Conservation (phyloP, 2,329 filamentous ascomycete species). For the Chaetomiaceae sp. region DNA sequence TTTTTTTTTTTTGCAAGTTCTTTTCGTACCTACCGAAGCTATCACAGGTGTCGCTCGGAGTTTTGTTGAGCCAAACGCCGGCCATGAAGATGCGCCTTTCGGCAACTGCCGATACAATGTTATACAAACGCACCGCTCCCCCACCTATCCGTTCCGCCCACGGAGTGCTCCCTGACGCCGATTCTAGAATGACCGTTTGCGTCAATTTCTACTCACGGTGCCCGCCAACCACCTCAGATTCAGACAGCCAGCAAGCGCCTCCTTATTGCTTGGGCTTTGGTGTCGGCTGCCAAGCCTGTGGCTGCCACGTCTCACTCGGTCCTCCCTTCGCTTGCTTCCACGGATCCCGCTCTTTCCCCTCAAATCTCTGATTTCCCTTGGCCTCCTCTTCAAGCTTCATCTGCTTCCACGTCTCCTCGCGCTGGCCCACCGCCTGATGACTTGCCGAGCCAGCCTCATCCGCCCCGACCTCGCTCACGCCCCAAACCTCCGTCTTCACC, state of each 20-base stretch:
- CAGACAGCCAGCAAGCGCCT: background rate
- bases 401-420: constrained; percentile 16
- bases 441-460: background rate
- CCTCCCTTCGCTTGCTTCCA: constrained; percentile 51
- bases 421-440: constrained; percentile 12
- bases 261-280: constrained; percentile 26
- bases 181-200: too few relatives aligned
- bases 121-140: too few relatives aligned
- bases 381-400: constrained; percentile 18
- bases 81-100: too few relatives aligned
- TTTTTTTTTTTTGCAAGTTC: too few relatives aligned
- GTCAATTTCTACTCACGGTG: too few relatives aligned
- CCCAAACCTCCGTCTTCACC: background rate
- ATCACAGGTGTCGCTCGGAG: too few relatives aligned
- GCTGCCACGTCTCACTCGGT: constrained; percentile 62
- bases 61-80: too few relatives aligned
- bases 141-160: too few relatives aligned
- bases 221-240: too few relatives aligned
- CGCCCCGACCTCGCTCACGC: background rate
- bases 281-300: constrained; percentile 48
- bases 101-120: too few relatives aligned
- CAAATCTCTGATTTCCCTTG: constrained; percentile 3
- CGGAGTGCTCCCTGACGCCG: too few relatives aligned
- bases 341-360: constrained; percentile 37
- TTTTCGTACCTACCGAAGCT: too few relatives aligned